Conservation (phyloP, 208 protist species). For the Crithidia mellificae region DNA sequence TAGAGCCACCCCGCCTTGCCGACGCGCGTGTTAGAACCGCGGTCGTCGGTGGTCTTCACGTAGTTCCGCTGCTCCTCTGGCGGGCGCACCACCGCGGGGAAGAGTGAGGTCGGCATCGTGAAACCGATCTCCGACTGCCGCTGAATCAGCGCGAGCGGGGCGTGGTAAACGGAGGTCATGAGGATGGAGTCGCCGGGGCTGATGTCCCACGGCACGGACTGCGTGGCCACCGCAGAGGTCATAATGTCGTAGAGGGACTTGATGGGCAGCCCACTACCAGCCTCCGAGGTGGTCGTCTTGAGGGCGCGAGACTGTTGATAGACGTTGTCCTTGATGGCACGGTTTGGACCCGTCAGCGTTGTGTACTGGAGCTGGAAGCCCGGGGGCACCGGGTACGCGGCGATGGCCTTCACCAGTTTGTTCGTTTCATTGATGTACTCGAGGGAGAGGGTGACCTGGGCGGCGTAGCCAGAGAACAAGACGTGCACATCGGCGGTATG, state of each 20-base stretch:
- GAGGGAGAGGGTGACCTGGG: slow-evolving; percentile 54
- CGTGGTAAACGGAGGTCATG: slow-evolving; percentile 56
- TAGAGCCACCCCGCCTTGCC: slow-evolving; percentile 13
- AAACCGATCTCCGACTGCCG: slow-evolving; percentile 37
- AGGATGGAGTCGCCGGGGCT: slow-evolving; percentile 44
- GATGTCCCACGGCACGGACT: slow-evolving; percentile 67
- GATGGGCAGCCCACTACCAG: slow-evolving; percentile 20
- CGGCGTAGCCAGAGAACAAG: slow-evolving; percentile 47
- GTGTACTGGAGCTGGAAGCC: slow-evolving; percentile 54
- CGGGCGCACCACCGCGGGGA: slow-evolving; percentile 45
- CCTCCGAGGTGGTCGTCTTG: slow-evolving; percentile 6
- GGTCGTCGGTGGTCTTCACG: slow-evolving; percentile 34
- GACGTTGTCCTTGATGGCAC: slow-evolving; percentile 1
- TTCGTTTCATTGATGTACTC: slow-evolving; percentile 79
- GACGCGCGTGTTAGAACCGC: slow-evolving; percentile 2
- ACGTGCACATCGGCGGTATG: slow-evolving; percentile 51
- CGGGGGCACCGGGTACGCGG: slow-evolving; percentile 58
- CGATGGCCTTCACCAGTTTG: slow-evolving; percentile 46
- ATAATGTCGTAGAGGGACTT: slow-evolving; percentile 28
- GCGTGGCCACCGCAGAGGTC: slow-evolving; percentile 44
- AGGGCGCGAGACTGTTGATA: slow-evolving; percentile 17
- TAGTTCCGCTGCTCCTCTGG: slow-evolving; percentile 46
- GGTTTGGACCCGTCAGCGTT: slow-evolving; percentile 20
- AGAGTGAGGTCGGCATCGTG: slow-evolving; percentile 50
- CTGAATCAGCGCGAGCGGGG: slow-evolving; percentile 37